Evolutionary conservation across 768 basidiomycete species (phyloP).

Genomic region (Tylopilus rubrobrunneus): DNA sequence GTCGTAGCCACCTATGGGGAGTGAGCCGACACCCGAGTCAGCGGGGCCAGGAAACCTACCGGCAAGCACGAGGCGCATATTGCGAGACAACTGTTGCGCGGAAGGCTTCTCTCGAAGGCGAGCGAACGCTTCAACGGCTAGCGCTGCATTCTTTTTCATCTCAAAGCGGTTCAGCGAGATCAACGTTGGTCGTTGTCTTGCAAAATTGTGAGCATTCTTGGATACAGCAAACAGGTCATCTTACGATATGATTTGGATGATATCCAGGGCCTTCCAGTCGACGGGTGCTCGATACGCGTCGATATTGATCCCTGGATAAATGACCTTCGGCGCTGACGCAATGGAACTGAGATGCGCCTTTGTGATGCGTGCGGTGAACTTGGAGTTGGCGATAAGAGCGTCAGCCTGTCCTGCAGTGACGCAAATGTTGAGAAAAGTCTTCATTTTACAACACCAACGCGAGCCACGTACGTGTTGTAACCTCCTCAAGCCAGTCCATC

Average conservation of each 20-base stretch:
- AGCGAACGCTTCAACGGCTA: conserved; percentile 81
- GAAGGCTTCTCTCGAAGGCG: conserved; percentile 37
- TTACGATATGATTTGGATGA: conserved; percentile 55
- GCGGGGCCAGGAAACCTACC: conserved; percentile 39
- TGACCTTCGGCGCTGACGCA: conserved; percentile 57
- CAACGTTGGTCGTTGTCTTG: conserved; percentile 59
- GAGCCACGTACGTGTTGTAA: conserved; percentile 69
- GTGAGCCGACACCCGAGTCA: too few relatives aligned
- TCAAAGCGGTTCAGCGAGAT: conserved; percentile 94
- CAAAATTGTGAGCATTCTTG: conserved; percentile 31
- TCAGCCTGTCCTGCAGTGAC: conserved; percentile 66
- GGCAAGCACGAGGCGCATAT: conserved; percentile 72
- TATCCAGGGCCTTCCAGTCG: conserved; percentile 45
- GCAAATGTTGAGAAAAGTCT: neutral
- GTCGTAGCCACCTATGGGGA: conserved; percentile 62
- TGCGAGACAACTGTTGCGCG: conserved; percentile 19
- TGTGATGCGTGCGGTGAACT: conserved; percentile 85
- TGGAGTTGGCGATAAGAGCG: conserved; percentile 86
- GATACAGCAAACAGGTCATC: conserved; percentile 16
- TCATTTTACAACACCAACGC: neutral
- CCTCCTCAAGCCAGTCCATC: conserved; percentile 87
- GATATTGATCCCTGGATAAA: conserved; percentile 95
- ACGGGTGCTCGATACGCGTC: conserved; percentile 56
- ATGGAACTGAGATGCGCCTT: conserved; percentile 72
- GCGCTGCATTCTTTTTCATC: conserved; percentile 83